Conservation (phyloP, 768 basidiomycete species). For the Mycena vitilis region DNA sequence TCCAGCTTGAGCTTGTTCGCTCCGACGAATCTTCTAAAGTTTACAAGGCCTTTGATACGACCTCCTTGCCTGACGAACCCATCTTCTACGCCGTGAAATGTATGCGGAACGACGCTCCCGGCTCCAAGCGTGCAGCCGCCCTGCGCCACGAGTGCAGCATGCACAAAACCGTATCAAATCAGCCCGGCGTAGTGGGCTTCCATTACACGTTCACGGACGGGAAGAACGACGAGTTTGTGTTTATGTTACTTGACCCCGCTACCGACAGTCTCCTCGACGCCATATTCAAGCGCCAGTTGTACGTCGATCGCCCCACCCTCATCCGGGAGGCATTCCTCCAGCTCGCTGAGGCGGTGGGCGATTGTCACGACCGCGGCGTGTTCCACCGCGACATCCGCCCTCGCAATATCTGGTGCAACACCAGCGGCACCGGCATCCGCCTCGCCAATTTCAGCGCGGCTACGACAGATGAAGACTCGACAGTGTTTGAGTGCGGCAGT, state of each 20-base stretch:
- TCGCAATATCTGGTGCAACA: neutral
- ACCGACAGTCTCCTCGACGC: neutral
- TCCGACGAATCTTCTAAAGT: conserved; percentile 6
- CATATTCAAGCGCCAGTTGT: neutral
- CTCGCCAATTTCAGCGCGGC: conserved; percentile 14
- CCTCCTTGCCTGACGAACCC: conserved; percentile 8
- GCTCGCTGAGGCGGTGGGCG: conserved; percentile 7
- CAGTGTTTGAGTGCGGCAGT: neutral
- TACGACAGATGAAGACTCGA: neutral
- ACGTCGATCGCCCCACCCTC: neutral
- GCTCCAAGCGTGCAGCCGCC: neutral
- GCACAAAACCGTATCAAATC: neutral
- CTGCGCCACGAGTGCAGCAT: neutral
- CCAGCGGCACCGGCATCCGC: neutral
- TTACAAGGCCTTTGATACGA: conserved; percentile 26
- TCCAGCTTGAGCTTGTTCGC: neutral
- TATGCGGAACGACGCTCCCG: conserved; percentile 4
- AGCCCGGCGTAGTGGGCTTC: neutral
- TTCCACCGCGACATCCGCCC: conserved; percentile 17
- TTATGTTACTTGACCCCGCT: conserved; percentile 1
- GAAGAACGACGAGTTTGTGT: neutral
- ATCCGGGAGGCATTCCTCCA: conserved; percentile 2
- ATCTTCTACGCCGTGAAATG: conserved; percentile 20
- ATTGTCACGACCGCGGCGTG: conserved; percentile 4
- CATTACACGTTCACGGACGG: neutral